Percentiles rank a stretch among this genome's conserved stretches.
Conservation (phyloP, 192 early-diverging fungal species). For the Paraglomus brasilianum region DNA sequence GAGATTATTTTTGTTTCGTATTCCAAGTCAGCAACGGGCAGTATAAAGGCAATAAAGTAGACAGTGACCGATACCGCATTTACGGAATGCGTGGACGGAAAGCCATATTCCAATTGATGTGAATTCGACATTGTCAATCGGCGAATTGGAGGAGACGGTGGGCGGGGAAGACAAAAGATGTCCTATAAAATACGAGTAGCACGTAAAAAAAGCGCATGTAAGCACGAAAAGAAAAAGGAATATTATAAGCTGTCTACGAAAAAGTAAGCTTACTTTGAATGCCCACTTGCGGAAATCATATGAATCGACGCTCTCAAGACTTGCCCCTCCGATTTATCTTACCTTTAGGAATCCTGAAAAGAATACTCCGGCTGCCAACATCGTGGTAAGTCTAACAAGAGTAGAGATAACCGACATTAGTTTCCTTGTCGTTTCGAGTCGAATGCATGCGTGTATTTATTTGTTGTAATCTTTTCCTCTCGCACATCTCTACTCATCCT, state of each 20-base stretch:
- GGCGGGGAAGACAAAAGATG: constrained; percentile 81
- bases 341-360: constrained; percentile 63
- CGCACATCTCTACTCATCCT: too few species aligned
- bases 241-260: not conserved
- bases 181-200: constrained; percentile 52
- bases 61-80: constrained; percentile 78
- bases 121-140: constrained; percentile 67
- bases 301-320: not conserved
- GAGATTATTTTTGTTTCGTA: constrained; percentile 42
- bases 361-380: constrained; percentile 56
- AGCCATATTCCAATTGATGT: constrained; percentile 83
- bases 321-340: constrained; percentile 8
- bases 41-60: constrained; percentile 48
- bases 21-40: constrained; percentile 41
- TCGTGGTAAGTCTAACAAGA: constrained; percentile 35
- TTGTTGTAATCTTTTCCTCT: not conserved
- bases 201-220: not conserved
- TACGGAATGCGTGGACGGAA: constrained; percentile 86
- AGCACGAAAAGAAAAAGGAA: not conserved
- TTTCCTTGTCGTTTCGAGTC: not conserved
- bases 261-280: not conserved
- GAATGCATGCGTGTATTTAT: not conserved
- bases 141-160: constrained; percentile 72
- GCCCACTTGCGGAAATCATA: not conserved
- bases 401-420: not conserved